A percentile compares a stretch with the other conserved stretches of the same genome.
phyloP scores from a whole-genome alignment of 2,329 filamentous ascomycete species.

The Diaporthe sp. region DNA sequence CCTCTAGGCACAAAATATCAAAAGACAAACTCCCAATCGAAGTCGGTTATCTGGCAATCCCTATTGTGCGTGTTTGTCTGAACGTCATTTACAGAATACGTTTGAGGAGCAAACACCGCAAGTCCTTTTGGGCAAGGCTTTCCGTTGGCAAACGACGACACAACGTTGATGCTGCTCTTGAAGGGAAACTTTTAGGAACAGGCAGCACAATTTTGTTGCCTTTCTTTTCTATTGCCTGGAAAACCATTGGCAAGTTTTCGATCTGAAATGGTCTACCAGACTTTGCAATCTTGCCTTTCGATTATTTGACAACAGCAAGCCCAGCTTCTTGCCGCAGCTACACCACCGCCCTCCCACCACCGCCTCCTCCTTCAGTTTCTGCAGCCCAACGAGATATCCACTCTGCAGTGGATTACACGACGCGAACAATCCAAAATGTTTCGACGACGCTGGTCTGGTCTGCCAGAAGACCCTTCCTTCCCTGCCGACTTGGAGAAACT shows the following conservation, averaged over 20 bases:
- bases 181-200: neutral
- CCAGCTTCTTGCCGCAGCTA: neutral
- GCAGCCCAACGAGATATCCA: neutral
- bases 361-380: too few relatives aligned
- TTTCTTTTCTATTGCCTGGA: neutral
- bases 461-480: slow-evolving; percentile 80
- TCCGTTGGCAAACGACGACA: neutral
- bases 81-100: neutral
- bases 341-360: neutral
- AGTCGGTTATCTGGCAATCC: neutral
- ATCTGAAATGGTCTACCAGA: neutral
- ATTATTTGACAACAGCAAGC: neutral
- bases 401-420: too few relatives aligned
- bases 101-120: neutral
- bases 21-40: neutral
- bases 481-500: slow-evolving; percentile 76
- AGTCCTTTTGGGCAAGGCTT: neutral
- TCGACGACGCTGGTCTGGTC: slow-evolving; percentile 74
- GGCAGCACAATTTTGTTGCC: neutral
- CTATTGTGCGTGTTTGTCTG: neutral
- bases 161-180: neutral
- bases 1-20: neutral
- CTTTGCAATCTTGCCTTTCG: neutral
- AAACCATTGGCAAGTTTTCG: neutral
- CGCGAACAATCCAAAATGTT: slow-evolving; percentile 72